These are phyloP conservation scores for Alternaria metachromatica DNA, from an alignment of 2,329 filamentous ascomycete genomes.

Conservation along the genomic window DNA sequence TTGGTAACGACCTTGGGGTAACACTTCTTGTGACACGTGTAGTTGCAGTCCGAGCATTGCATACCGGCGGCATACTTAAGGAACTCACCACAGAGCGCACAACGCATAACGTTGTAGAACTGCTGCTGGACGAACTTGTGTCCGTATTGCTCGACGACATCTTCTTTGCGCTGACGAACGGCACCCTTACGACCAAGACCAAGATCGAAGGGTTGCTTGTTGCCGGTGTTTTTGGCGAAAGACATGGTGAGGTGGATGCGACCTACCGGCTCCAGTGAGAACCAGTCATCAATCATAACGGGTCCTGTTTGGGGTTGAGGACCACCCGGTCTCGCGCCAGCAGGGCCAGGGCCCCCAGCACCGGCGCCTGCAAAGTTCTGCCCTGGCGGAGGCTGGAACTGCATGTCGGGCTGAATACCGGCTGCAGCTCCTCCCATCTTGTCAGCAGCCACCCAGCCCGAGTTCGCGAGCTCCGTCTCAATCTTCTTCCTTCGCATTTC, in stretches of 20 bases:
- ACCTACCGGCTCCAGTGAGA: constrained; percentile 92
- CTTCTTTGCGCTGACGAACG: constrained; percentile 96
- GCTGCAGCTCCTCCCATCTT: constrained; percentile 75
- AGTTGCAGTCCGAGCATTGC: constrained; percentile 99
- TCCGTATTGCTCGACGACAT: constrained; percentile 97
- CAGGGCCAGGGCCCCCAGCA: constrained; percentile 45
- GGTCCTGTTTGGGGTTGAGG: constrained; percentile 60
- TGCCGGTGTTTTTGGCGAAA: constrained; percentile 89
- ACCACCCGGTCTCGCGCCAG: constrained; percentile 50
- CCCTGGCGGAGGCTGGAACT: constrained; percentile 60
- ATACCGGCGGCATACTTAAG: constrained; percentile 98
- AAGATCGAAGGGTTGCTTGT: constrained; percentile 81
- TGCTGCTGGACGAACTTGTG: constrained; percentile 99
- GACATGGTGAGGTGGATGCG: constrained; percentile 90
- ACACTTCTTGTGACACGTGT: constrained; percentile 98
- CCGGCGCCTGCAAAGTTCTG: constrained; percentile 46
- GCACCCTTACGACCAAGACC: constrained; percentile 94
- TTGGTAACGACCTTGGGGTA: constrained; percentile 97
- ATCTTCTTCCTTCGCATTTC: constrained; percentile 98
- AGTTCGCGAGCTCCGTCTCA: constrained; percentile 91
- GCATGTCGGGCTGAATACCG: constrained; percentile 59
- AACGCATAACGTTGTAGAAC: constrained; percentile 99
- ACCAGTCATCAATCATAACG: constrained; percentile 86
- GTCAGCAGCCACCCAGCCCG: constrained; percentile 96
- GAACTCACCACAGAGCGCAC: constrained; percentile 95